Evolutionary conservation across 805 yeast species (phyloP), one percentile per base, ranked within the genome.

Genomic region (Candida koratica): DNA sequence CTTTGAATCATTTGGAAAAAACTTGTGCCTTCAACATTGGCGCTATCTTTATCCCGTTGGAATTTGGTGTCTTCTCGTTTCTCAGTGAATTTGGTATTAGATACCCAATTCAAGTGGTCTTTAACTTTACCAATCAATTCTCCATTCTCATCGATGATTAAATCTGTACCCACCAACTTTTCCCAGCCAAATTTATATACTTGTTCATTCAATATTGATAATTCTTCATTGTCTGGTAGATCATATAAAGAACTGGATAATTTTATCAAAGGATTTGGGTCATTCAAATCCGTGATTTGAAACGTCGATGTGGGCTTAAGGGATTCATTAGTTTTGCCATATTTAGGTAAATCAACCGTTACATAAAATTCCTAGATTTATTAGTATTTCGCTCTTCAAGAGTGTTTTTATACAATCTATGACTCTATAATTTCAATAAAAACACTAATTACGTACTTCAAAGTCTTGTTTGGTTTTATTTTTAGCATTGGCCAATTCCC

Each of bases 151-250:
- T 67, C 71, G 41, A 66, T 62, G 2, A 67, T 48, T 38, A 64
- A 47, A 32, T 66, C 96, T 0, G 94, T 83, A 0, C 97, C 97
- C 1, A 85, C 80, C 3, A 86, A 58, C 37, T 73, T 73, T 28
- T 71, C 68, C 96, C 97, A 89, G 15, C 67, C 61, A 2, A 95
- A 93, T 55, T 78, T 76, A 53, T 77, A 86, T 4, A 85, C 58
- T 25, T 71, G 64, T 13, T 69, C 71, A 41, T 67, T 70, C 3
- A 61, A 56, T 6, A 63, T 55, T 15, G 58, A 50, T 20, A 64
- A 38, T 29, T 60, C 51, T 41, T 57, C 55, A 25, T 57, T 46
- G 4, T 44, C 51, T 12, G 40, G 29, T 9, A 41, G 51, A 13
- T 50, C 53, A 4, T 39, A 24, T 13, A 38, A 51, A 29, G 61